These are phyloP conservation scores for Iberis pinnata DNA, from an alignment of 345 rosid genomes.

Conservation along the genomic window DNA sequence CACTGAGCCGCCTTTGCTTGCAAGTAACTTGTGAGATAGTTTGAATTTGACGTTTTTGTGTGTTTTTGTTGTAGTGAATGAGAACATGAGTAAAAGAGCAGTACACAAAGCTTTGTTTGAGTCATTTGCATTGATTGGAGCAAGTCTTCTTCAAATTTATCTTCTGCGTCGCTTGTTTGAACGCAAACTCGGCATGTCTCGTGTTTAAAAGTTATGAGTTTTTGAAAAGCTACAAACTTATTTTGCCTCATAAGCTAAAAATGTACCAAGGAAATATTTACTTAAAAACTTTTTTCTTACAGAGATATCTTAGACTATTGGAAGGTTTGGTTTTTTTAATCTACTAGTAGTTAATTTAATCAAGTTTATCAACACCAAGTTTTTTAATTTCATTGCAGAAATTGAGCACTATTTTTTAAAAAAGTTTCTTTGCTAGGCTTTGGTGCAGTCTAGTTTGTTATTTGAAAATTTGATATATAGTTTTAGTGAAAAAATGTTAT, in stretches of 20 bases:
- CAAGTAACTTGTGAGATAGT: background rate
- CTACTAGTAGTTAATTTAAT: too few relatives aligned
- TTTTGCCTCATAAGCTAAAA: slow-evolving; percentile 9
- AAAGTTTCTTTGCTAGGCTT: too few relatives aligned
- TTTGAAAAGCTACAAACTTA: slow-evolving; percentile 4
- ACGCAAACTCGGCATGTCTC: slow-evolving; percentile 55
- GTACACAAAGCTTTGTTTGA: slow-evolving; percentile 59
- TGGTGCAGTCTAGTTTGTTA: too few relatives aligned
- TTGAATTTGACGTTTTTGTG: background rate
- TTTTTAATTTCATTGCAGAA: too few relatives aligned
- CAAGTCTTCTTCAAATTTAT: slow-evolving; percentile 56
- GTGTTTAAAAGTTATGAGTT: slow-evolving; percentile 35
- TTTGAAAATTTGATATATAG: too few relatives aligned
- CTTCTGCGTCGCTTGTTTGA: slow-evolving; percentile 62
- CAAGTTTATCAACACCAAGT: too few relatives aligned
- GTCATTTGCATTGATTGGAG: slow-evolving; percentile 49
- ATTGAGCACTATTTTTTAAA: too few relatives aligned
- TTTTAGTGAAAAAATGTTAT: too few relatives aligned
- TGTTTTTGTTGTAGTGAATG: slow-evolving; percentile 46
- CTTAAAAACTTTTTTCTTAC: background rate
- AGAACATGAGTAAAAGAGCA: slow-evolving; percentile 55
- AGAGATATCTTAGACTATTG: too few relatives aligned
- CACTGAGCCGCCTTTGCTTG: too few relatives aligned
- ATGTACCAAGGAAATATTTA: slow-evolving; percentile 17
- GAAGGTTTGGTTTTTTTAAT: too few relatives aligned